Evolutionary conservation across 1,284 basidiomycete species (phyloP).

Genomic region (Puccinia sorghi): DNA sequence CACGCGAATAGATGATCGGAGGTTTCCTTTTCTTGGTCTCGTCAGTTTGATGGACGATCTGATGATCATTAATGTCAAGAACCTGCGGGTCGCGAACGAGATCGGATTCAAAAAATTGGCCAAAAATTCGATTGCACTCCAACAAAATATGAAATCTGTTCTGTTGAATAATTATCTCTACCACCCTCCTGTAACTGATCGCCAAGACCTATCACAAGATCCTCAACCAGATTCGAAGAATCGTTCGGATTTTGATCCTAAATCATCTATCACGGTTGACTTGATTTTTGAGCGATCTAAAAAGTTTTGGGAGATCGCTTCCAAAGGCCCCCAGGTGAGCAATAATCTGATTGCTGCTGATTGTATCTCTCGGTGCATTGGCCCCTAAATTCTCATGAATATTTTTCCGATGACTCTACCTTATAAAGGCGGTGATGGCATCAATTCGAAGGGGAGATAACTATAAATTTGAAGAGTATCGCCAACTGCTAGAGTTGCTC

Average conservation of each 20-base stretch:
- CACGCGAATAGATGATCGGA: conserved; percentile 59
- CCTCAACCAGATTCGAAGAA: conserved; percentile 62
- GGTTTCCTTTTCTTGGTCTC: conserved; percentile 76
- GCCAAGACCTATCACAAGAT: conserved; percentile 53
- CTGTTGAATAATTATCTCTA: conserved; percentile 59
- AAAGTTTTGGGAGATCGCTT: conserved; percentile 71
- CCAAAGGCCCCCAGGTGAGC: conserved; percentile 41
- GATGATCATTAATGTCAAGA: conserved; percentile 72
- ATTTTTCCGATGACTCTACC: background rate
- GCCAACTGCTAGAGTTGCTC: conserved; percentile 33
- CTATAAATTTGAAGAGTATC: conserved; percentile 46
- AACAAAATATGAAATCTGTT: conserved; percentile 80
- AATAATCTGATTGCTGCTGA: background rate
- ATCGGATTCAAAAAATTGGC: conserved; percentile 84
- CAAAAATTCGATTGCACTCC: conserved; percentile 85
- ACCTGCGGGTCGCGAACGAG: conserved; percentile 71
- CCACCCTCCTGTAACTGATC: conserved; percentile 48
- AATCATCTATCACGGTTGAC: conserved; percentile 56
- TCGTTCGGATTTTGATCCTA: background rate
- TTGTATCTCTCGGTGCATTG: background rate
- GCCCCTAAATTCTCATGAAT: background rate
- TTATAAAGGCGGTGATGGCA: conserved; percentile 43
- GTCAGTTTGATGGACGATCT: conserved; percentile 82
- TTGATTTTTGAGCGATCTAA: conserved; percentile 74
- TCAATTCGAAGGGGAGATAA: conserved; percentile 37